Conservation (phyloP, 169 alveolate genomes). For the Plasmodium sp. region DNA sequence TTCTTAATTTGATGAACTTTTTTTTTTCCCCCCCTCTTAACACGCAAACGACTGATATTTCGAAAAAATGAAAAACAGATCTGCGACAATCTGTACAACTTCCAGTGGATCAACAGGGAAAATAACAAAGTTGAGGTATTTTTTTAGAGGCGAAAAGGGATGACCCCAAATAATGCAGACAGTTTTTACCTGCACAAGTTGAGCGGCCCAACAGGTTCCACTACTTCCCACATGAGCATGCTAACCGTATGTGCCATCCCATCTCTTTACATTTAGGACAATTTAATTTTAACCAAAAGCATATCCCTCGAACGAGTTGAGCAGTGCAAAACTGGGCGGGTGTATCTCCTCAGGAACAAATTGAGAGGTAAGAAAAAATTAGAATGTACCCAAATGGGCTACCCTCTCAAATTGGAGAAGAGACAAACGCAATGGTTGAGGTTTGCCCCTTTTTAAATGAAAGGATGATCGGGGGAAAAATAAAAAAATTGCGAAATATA, state of each 20-base stretch:
- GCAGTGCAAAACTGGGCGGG: constrained; percentile 71
- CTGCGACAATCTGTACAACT: constrained; percentile 64
- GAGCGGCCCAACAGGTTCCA: not conserved
- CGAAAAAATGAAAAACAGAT: constrained; percentile 17
- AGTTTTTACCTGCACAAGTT: not conserved
- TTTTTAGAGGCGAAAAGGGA: not conserved
- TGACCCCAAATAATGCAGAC: not conserved
- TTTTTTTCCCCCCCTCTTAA: not conserved
- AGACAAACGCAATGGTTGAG: not conserved
- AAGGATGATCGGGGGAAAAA: not conserved
- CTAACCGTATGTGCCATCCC: not conserved
- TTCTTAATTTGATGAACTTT: not conserved
- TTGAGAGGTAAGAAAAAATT: constrained; percentile 12
- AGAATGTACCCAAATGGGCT: not conserved
- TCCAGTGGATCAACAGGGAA: constrained; percentile 73
- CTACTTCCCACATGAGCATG: not conserved
- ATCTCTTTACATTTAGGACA: constrained; percentile 14
- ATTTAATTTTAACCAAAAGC: constrained; percentile 61
- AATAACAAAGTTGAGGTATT: constrained; percentile 73
- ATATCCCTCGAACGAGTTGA: constrained; percentile 51
- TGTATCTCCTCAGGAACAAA: constrained; percentile 62
- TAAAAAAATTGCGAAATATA: not conserved
- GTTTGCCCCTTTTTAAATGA: not conserved
- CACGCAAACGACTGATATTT: not conserved
- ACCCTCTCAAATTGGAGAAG: not conserved